phyloP scores from a whole-genome alignment of 345 rosid species.

The Adansonia digitata region DNA sequence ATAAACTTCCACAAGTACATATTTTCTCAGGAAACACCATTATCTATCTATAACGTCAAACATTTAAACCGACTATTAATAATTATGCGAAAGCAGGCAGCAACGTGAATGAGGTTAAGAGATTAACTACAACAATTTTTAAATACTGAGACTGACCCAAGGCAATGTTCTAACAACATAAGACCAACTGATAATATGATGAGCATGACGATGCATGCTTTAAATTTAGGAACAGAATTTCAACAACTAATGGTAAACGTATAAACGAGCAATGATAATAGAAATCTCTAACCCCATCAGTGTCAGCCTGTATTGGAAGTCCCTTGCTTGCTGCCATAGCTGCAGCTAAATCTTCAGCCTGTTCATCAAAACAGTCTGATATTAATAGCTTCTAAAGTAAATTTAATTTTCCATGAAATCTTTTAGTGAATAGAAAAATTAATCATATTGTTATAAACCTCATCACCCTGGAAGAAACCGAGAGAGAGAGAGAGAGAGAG shows the following conservation, averaged over 20 bases:
- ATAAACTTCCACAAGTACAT: background rate
- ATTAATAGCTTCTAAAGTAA: slow-evolving; percentile 8
- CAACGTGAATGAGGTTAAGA: background rate
- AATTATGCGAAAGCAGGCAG: background rate
- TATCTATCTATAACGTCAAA: background rate
- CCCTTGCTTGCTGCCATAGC: slow-evolving; percentile 86
- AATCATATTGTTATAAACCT: background rate
- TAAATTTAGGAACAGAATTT: background rate
- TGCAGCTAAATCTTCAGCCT: slow-evolving; percentile 92
- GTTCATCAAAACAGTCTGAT: slow-evolving; percentile 22
- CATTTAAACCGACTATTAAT: background rate
- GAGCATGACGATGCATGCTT: background rate
- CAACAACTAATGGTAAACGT: background rate
- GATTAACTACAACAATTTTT: background rate
- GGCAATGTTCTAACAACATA: slow-evolving; percentile 2
- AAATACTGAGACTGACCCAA: background rate
- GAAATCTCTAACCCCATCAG: slow-evolving; percentile 52
- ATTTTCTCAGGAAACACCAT: background rate
- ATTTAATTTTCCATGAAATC: background rate
- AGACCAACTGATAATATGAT: background rate
- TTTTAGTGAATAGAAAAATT: background rate
- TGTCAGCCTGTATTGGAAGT: slow-evolving; percentile 39
- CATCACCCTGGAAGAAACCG: background rate
- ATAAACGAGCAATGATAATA: background rate
- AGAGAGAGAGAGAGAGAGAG: too few species aligned